Base-by-base conservation (phyloP, 2,329 filamentous ascomycete genomes). In the Lasiodiplodia gonubiensis region DNA sequence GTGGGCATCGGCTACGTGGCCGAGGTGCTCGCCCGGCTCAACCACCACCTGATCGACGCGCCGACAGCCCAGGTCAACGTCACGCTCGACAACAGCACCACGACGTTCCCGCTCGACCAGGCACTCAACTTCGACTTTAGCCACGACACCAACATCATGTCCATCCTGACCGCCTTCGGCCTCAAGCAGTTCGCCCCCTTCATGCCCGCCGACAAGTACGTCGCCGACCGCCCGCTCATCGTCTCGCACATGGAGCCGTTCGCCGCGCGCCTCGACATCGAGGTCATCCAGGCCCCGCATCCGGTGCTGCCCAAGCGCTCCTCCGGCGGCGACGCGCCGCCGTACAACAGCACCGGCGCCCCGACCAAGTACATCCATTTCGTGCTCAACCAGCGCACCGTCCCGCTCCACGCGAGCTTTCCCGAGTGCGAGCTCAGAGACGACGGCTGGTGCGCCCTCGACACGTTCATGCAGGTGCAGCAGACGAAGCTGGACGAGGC, bases 391-490 rank as follows among this genome's bases (percentile, higher is more conserved):
- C 90, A 92, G 78, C 83, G 91, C 35, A 93, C 90, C 0, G 73
- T 93, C 0, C 91, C 91, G 1, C 80, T 93, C 0, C 89, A 90
- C 7, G 77, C 77, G 68, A 92, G 88, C 73, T 89, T 92, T 69
- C 78, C 85, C 1, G 86, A 88, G 68, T 93, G 91, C 72, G 89
- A 86, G 1, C 74, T 83, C 12, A 80, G 91, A 4, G 85, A 88
- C 52, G 91, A 93, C 76, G 91, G 91, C 0, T 93, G 91, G 90
- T 93, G 91, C 74, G 90, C 93, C 74, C 76, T 93, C 59, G 83
- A 84, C 3, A 88, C 88, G 0, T 93, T 93, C 72, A 73, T 93
- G 52, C 76, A 85, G 69, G 81, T 88, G 5, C 88, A 90, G 79
- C 82, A 87, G 68, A 80, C 79, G 69, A 88, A 88, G 83, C 76